Evolutionary conservation across 352 stramenopile genomes (phyloP).

Genomic region (Globisporangium irregulare): DNA sequence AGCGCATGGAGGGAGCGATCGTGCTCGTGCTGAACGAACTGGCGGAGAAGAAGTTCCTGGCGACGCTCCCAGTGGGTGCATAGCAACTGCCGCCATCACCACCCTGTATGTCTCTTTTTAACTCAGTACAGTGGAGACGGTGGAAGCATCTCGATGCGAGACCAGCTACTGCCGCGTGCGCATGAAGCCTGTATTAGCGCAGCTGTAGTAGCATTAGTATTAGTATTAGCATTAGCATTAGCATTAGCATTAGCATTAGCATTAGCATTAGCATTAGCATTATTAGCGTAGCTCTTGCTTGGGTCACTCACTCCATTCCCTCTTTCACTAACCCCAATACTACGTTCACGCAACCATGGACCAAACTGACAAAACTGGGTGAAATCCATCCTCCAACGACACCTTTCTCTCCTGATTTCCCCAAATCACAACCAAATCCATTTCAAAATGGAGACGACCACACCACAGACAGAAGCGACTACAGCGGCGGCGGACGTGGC

Average conservation of each 20-base stretch:
- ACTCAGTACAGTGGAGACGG: conserved; percentile 5
- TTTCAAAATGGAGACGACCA: background rate
- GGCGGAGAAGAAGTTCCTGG: conserved; percentile 27
- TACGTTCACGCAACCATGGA: background rate
- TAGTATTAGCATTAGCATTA: background rate
- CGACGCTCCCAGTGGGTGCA: conserved; percentile 20
- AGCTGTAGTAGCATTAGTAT: background rate
- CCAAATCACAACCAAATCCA: background rate
- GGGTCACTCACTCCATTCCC: background rate
- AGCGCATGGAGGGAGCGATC: conserved; percentile 65
- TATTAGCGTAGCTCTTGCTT: background rate
- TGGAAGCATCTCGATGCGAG: conserved; percentile 6
- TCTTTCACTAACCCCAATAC: background rate
- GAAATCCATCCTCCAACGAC: background rate
- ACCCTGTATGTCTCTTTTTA: background rate
- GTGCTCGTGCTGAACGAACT: conserved; percentile 58
- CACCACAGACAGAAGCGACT: background rate
- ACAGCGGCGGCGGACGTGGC: conserved; percentile 26
- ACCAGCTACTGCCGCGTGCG: background rate
- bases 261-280: background rate
- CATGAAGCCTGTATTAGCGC: background rate
- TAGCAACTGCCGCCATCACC: background rate
- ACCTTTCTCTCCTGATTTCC: background rate
- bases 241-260: background rate
- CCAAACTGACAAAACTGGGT: conserved; percentile 2